Conservation (phyloP, 306 rosid genomes). For the Urtica urens region DNA sequence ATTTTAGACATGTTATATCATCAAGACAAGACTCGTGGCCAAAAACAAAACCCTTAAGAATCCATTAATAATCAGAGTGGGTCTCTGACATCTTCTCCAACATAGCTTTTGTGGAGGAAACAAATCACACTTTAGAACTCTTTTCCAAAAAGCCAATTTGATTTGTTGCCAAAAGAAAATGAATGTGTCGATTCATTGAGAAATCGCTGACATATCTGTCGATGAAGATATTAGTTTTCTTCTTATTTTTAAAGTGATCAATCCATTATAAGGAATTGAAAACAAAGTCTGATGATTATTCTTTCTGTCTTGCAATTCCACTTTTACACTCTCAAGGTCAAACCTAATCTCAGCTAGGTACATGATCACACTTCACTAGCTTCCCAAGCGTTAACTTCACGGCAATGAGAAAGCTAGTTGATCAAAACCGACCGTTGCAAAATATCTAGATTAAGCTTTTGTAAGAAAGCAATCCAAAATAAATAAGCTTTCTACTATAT, state of each 20-base stretch:
- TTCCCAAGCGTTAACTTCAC: no score
- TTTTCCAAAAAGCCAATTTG: neutral
- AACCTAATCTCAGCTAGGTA: neutral
- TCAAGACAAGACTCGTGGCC: neutral
- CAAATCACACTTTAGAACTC: slow-evolving; percentile 5
- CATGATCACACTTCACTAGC: no score
- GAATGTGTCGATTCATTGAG: neutral
- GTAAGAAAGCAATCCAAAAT: no score
- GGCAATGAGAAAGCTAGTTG: no score
- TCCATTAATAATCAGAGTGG: slow-evolving; percentile 14
- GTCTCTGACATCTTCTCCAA: slow-evolving; percentile 11
- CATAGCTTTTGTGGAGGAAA: slow-evolving; percentile 5
- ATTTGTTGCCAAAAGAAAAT: neutral
- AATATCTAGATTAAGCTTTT: no score
- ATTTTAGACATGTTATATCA: neutral
- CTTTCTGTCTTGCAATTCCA: no score
- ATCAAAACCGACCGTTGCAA: no score
- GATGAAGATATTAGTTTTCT: neutral
- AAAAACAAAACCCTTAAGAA: slow-evolving; percentile 8
- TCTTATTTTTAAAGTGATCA: neutral
- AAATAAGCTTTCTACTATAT: no score
- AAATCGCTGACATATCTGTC: neutral
- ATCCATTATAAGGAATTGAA: neutral
- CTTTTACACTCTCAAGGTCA: neutral
- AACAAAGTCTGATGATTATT: neutral